phyloP scores from a whole-genome alignment of 208 protist species.

The Zelonia costaricensis region DNA sequence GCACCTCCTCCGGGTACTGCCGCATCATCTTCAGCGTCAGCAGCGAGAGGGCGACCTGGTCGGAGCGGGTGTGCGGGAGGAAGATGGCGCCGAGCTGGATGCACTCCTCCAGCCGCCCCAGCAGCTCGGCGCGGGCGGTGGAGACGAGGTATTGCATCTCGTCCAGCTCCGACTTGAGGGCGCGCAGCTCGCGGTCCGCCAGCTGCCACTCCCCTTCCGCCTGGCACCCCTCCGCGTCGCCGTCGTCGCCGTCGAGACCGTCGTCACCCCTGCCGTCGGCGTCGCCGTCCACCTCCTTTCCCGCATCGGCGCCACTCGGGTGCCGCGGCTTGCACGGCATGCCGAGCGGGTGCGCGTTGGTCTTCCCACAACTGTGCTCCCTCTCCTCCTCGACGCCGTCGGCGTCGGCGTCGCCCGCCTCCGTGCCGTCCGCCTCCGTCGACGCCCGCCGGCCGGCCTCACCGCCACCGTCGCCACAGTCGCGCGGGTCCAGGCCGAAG shows the following conservation, averaged over 20 bases:
- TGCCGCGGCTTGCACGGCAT: too few species aligned
- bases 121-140: conserved; percentile 41
- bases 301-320: too few species aligned
- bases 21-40: conserved; percentile 69
- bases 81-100: conserved; percentile 42
- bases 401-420: not conserved
- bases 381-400: not conserved
- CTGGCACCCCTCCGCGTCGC: not conserved
- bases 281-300: too few species aligned
- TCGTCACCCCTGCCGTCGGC: not conserved
- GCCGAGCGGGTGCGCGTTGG: too few species aligned
- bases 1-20: conserved; percentile 58
- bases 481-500: not conserved
- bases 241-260: not conserved
- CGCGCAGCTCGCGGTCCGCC: conserved; percentile 49
- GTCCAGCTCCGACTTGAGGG: conserved; percentile 52
- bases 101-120: conserved; percentile 46
- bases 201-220: conserved; percentile 36
- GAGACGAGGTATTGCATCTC: conserved; percentile 52
- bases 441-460: not conserved
- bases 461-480: not conserved
- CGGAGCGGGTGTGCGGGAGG: conserved; percentile 59
- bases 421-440: not conserved
- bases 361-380: too few species aligned
- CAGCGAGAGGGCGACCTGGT: conserved; percentile 41